phyloP scores from a whole-genome alignment of 345 rosid genomes.

The Turnera subulata region DNA sequence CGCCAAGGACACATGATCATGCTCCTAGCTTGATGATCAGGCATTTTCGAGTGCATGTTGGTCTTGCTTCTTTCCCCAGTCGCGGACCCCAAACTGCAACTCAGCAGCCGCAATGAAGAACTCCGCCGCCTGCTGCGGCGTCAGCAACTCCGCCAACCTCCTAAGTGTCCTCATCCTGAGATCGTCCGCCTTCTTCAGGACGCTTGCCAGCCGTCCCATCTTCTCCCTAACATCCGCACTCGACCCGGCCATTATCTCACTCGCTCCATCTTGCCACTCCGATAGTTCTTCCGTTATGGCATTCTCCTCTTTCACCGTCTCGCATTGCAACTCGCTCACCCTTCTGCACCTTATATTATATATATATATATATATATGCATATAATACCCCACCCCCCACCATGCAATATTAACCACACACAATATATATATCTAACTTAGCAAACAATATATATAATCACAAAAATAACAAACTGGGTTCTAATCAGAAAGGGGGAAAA shows the following conservation, averaged over 20 bases:
- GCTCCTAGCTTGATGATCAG: too few relatives aligned
- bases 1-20: too few relatives aligned
- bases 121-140: constrained; percentile 65
- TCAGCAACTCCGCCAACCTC: constrained; percentile 51
- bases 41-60: not conserved
- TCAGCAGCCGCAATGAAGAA: constrained; percentile 68
- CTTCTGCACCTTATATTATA: too few relatives aligned
- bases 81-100: constrained; percentile 61
- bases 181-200: constrained; percentile 62
- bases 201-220: constrained; percentile 37
- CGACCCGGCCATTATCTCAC: constrained; percentile 31
- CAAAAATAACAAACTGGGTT: too few relatives aligned
- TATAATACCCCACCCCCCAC: too few relatives aligned
- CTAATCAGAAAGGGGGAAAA: too few relatives aligned
- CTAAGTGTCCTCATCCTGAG: constrained; percentile 55
- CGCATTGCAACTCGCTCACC: constrained; percentile 85
- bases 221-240: constrained; percentile 26
- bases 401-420: too few relatives aligned
- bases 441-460: too few relatives aligned
- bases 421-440: too few relatives aligned
- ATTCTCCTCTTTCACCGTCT: constrained; percentile 85
- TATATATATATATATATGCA: too few relatives aligned
- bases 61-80: constrained; percentile 57
- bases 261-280: constrained; percentile 72
- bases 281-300: constrained; percentile 59